These are phyloP conservation scores for Alternaria angustiovoidea DNA, from an alignment of 2,329 filamentous ascomycete species.

Conservation along the genomic window DNA sequence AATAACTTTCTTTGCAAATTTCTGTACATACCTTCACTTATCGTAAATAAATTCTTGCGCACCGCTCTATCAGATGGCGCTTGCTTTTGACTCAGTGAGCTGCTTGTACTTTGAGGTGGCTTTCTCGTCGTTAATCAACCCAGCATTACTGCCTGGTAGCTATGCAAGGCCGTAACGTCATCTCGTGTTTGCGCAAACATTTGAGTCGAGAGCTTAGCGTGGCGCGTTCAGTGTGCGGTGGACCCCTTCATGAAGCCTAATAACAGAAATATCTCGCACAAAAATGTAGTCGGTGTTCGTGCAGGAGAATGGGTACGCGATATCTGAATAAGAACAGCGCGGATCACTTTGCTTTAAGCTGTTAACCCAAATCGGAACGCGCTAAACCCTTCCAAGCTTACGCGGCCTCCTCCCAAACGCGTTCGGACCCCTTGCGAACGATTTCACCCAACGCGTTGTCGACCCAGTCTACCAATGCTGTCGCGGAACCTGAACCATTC, in stretches of 20 bases:
- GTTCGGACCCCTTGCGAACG: neutral
- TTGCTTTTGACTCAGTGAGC: neutral
- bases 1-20: neutral
- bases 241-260: neutral
- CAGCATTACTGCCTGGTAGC: neutral
- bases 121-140: neutral
- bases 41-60: neutral
- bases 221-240: neutral
- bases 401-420: neutral
- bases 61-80: neutral
- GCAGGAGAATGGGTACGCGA: neutral
- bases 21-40: slow-evolving; percentile 6
- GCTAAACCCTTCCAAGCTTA: neutral
- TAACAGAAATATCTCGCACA: neutral
- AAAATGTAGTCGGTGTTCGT: neutral
- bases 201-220: neutral
- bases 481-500: neutral
- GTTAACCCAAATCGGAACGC: neutral
- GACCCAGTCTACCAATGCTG: neutral
- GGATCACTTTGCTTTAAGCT: neutral
- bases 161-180: neutral
- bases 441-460: neutral
- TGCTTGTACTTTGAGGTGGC: neutral
- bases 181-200: neutral
- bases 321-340: neutral